phyloP scores from a whole-genome alignment of 495 filamentous ascomycete species.

The Xylaria telfairii region DNA sequence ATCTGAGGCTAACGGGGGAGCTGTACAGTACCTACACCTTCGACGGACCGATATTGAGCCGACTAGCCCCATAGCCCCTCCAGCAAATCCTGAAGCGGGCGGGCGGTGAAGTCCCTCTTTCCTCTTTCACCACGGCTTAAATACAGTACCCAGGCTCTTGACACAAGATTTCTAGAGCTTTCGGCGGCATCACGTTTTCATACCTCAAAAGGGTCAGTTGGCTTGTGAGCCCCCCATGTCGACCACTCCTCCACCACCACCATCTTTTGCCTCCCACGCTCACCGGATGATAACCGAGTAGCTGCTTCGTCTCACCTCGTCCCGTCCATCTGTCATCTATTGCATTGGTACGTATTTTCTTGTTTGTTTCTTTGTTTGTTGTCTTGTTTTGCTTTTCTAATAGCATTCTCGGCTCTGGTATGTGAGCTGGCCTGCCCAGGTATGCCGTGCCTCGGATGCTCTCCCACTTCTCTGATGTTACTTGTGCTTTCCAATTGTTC shows the following conservation, averaged over 20 bases:
- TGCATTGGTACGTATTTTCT: constrained; percentile 37
- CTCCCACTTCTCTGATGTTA: constrained; percentile 12
- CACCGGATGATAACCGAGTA: constrained; percentile 43
- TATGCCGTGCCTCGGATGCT: not conserved
- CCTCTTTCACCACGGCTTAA: not conserved
- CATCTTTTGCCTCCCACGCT: constrained; percentile 33
- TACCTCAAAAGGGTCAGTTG: constrained; percentile 30
- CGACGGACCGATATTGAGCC: constrained; percentile 13
- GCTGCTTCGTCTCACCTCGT: constrained; percentile 28
- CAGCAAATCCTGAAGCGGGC: constrained; percentile 18
- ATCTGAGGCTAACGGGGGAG: no score
- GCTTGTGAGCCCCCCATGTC: constrained; percentile 37
- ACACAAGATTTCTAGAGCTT: constrained; percentile 44
- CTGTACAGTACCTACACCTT: no score
- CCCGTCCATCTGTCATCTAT: constrained; percentile 44
- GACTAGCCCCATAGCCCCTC: constrained; percentile 3
- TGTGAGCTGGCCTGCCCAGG: not conserved
- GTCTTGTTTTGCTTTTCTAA: constrained; percentile 11
- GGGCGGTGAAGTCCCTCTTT: not conserved
- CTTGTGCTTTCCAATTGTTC: constrained; percentile 26
- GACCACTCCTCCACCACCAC: constrained; percentile 32
- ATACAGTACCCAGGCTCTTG: constrained; percentile 25
- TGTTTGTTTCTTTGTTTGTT: not conserved
- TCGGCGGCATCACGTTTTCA: constrained; percentile 35
- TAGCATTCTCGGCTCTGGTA: not conserved